These are phyloP conservation scores for Termitomyces sp. DNA, from an alignment of 768 basidiomycete species.

Conservation along the genomic window DNA sequence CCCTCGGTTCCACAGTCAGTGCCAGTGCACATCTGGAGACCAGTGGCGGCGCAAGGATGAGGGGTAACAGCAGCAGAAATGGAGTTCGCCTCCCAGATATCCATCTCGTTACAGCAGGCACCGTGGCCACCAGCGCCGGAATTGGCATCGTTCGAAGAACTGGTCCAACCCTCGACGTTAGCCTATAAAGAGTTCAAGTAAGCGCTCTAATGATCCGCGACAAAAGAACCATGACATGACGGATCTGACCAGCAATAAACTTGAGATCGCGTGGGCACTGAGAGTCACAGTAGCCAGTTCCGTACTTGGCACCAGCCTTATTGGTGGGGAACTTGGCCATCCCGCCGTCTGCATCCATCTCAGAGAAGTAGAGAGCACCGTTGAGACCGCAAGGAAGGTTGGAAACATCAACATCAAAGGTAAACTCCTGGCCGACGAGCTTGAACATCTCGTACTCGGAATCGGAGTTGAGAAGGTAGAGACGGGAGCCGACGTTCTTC, in stretches of 20 bases:
- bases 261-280: background rate
- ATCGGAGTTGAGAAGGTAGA: conserved; percentile 7
- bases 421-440: conserved; percentile 5
- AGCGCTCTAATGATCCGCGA: background rate
- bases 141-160: conserved; percentile 33
- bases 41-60: conserved; percentile 37
- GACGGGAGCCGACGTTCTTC: conserved; percentile 31
- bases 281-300: background rate
- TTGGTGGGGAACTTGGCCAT: background rate
- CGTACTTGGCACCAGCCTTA: background rate
- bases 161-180: conserved; percentile 38
- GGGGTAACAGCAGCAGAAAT: conserved; percentile 47
- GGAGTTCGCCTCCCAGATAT: conserved; percentile 55
- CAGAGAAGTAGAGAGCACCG: conserved; percentile 2
- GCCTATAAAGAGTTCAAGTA: conserved; percentile 25
- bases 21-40: conserved; percentile 36
- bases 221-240: background rate
- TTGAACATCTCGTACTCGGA: conserved; percentile 8
- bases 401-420: conserved; percentile 2
- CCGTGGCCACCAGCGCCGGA: conserved; percentile 39
- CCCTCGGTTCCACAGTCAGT: conserved; percentile 28
- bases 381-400: conserved; percentile 3
- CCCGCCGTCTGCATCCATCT: conserved; percentile 4
- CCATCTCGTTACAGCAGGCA: conserved; percentile 52
- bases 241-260: background rate